Evolutionary conservation across 805 yeast species (phyloP).

Genomic region (Candida xyloterini): DNA sequence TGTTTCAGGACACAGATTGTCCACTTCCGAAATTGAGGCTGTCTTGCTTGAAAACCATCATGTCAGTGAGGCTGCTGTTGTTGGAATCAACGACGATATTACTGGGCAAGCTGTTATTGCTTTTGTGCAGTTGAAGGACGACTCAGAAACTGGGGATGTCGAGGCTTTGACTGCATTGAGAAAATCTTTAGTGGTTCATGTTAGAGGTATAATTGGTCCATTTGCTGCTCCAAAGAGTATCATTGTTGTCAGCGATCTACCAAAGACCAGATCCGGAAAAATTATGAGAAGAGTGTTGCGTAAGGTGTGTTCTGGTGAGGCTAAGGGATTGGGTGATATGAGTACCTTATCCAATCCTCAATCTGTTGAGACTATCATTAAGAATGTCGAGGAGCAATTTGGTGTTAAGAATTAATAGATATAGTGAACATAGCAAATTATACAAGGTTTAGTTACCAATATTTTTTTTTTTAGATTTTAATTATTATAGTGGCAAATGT

Average conservation of each 20-base stretch:
- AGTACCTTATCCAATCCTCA: slow-evolving; percentile 86
- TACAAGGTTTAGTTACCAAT: not conserved
- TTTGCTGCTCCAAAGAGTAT: slow-evolving; percentile 92
- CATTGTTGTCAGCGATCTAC: slow-evolving; percentile 84
- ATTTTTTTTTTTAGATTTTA: not conserved
- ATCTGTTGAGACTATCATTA: slow-evolving; percentile 73
- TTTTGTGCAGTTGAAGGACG: slow-evolving; percentile 77
- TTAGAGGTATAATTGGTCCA: slow-evolving; percentile 88
- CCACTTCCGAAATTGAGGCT: slow-evolving; percentile 98
- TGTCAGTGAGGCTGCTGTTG: slow-evolving; percentile 96
- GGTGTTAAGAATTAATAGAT: slow-evolving; percentile 32
- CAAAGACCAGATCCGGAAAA: slow-evolving; percentile 98
- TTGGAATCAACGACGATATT: slow-evolving; percentile 89
- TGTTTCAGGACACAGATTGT: slow-evolving; percentile 94
- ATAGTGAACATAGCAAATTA: slow-evolving; percentile 1
- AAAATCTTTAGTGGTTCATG: slow-evolving; percentile 78
- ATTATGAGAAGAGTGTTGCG: slow-evolving; percentile 97
- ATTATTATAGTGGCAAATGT: slow-evolving; percentile 34
- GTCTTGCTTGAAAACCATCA: slow-evolving; percentile 74
- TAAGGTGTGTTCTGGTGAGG: slow-evolving; percentile 89
- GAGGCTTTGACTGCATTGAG: slow-evolving; percentile 53
- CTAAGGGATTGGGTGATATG: slow-evolving; percentile 87
- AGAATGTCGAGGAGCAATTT: slow-evolving; percentile 52
- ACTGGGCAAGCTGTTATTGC: slow-evolving; percentile 98
- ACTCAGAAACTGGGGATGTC: slow-evolving; percentile 36